phyloP scores from a whole-genome alignment of 108 stramenopile genomes.

The Cylindrotheca fusiformis region DNA sequence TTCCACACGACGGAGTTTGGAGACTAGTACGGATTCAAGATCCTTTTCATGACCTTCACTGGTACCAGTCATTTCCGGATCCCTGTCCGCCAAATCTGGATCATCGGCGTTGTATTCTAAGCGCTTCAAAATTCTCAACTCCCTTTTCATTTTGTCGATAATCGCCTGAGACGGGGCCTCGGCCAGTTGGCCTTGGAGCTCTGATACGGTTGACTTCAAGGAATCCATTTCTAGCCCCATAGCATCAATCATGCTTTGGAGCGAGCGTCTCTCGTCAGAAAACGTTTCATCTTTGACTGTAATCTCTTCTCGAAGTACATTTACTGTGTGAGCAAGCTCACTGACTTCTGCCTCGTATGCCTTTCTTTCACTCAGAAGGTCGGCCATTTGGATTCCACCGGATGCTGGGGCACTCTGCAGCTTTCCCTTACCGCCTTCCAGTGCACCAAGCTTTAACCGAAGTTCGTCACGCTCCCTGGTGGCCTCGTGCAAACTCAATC shows the following conservation, averaged over 20 bases:
- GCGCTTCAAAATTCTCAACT: slow-evolving; percentile 79
- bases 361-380: slow-evolving; percentile 74
- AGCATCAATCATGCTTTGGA: slow-evolving; percentile 46
- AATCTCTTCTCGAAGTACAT: slow-evolving; percentile 74
- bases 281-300: slow-evolving; percentile 54
- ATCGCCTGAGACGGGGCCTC: slow-evolving; percentile 62
- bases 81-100: slow-evolving; percentile 52
- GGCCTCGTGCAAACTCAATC: slow-evolving; percentile 62
- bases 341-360: slow-evolving; percentile 86
- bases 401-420: slow-evolving; percentile 32
- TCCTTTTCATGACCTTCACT: slow-evolving; percentile 60
- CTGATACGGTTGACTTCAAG: slow-evolving; percentile 39
- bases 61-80: slow-evolving; percentile 67
- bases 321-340: slow-evolving; percentile 66
- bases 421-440: slow-evolving; percentile 26
- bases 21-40: slow-evolving; percentile 81
- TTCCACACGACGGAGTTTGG: slow-evolving; percentile 75
- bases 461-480: slow-evolving; percentile 73
- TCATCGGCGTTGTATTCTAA: slow-evolving; percentile 87
- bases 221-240: slow-evolving; percentile 51
- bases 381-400: slow-evolving; percentile 50
- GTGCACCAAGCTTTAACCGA: slow-evolving; percentile 63
- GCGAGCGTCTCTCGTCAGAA: slow-evolving; percentile 33
- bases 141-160: slow-evolving; percentile 81
- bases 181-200: slow-evolving; percentile 58